Percentiles rank a stretch among this genome's conserved stretches.
Conservation (phyloP, 257 asterid species). For the Penstemon davidsonii region DNA sequence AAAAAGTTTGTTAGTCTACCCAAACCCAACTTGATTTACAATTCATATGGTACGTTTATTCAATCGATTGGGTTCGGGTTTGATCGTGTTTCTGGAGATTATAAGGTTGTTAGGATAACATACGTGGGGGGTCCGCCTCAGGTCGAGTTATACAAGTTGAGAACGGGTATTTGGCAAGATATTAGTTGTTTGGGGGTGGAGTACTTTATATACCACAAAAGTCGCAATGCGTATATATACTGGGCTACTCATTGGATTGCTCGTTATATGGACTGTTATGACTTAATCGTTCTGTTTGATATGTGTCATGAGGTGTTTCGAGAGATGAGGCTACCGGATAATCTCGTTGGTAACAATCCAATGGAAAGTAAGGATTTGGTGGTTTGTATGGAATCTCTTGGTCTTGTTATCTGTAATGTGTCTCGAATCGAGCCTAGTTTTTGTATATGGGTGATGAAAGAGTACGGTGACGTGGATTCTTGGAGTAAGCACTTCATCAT, state of each 20-base stretch:
- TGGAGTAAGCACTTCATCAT: conserved; percentile 36
- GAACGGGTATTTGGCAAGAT: conserved; percentile 45
- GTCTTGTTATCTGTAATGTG: conserved; percentile 25
- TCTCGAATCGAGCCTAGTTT: conserved; percentile 7
- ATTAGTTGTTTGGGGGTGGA: conserved; percentile 27
- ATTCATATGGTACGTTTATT: conserved; percentile 30
- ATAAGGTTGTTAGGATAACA: conserved; percentile 43
- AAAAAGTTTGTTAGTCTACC: conserved; percentile 40
- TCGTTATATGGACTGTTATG: background rate
- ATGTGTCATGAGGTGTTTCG: conserved; percentile 36
- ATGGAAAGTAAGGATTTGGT: conserved; percentile 27
- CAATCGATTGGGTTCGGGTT: conserved; percentile 51
- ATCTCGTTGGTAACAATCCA: conserved; percentile 10
- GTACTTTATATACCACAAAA: conserved; percentile 19
- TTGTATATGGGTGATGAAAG: conserved; percentile 51
- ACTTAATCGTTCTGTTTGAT: conserved; percentile 38
- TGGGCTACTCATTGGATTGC: conserved; percentile 48
- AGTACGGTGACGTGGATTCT: conserved; percentile 41
- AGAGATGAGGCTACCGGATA: conserved; percentile 35
- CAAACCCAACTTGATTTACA: conserved; percentile 36
- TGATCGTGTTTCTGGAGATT: conserved; percentile 32
- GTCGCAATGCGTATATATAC: conserved; percentile 29
- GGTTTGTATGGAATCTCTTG: conserved; percentile 31
- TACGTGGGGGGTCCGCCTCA: conserved; percentile 30
- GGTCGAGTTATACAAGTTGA: conserved; percentile 43